Percentiles rank a stretch among this genome's conserved stretches.
These are phyloP conservation scores for Magnusiomyces suaveolens DNA, from an alignment of 1,139 yeast genomes.

Conservation along the genomic window DNA sequence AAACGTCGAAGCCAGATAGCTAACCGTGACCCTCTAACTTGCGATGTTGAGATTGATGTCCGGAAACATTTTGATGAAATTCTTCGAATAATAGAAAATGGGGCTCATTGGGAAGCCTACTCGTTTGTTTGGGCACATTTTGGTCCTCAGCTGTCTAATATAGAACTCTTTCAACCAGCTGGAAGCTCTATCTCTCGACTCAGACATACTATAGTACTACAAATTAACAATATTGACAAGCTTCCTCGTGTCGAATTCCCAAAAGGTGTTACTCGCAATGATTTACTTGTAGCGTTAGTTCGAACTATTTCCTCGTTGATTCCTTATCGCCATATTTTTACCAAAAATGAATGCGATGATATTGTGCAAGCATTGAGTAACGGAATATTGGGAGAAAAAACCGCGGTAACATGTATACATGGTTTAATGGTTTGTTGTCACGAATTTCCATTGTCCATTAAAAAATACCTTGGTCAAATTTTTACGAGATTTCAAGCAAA, in stretches of 20 bases:
- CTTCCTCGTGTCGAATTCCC: constrained; percentile 42
- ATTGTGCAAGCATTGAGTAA: constrained; percentile 54
- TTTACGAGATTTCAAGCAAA: constrained; percentile 63
- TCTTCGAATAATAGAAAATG: constrained; percentile 42
- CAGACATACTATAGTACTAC: constrained; percentile 49
- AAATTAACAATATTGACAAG: constrained; percentile 38
- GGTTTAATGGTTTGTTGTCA: constrained; percentile 70
- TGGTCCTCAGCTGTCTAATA: constrained; percentile 61
- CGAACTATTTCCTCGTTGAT: constrained; percentile 57
- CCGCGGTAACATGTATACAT: constrained; percentile 71
- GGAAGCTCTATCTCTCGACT: constrained; percentile 40
- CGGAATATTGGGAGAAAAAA: constrained; percentile 60
- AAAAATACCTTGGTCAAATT: constrained; percentile 56
- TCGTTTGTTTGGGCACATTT: constrained; percentile 60
- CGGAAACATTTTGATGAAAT: constrained; percentile 46
- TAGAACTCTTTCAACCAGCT: constrained; percentile 44
- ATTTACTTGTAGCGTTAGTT: constrained; percentile 58
- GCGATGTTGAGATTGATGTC: constrained; percentile 35
- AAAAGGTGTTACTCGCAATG: constrained; percentile 43
- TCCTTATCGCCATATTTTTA: constrained; percentile 51
- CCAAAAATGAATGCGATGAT: constrained; percentile 58
- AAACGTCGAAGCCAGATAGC: constrained; percentile 13
- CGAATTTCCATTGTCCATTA: constrained; percentile 66
- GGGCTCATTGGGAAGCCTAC: constrained; percentile 61
- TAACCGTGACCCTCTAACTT: constrained; percentile 1